A percentile compares a stretch with the other conserved stretches of the same genome.
Evolutionary conservation across 139 green algal species (phyloP).

Genomic region (Chlorella ohadii): DNA sequence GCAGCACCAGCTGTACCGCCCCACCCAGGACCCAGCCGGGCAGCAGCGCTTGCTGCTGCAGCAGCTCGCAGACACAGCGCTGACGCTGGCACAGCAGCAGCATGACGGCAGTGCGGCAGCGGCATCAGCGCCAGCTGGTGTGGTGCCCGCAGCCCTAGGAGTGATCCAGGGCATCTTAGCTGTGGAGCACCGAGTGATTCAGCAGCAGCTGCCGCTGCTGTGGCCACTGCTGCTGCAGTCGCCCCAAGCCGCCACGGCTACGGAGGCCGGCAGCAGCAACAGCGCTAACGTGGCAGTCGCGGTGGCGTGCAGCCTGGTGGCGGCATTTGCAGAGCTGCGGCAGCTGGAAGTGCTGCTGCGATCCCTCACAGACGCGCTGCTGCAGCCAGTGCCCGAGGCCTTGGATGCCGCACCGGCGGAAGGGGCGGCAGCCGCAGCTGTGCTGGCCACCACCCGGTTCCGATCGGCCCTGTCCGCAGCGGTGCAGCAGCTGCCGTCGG

Average conservation of each 20-base stretch:
- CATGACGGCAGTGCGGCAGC: neutral
- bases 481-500: slow-evolving; percentile 24
- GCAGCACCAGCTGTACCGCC: slow-evolving; percentile 36
- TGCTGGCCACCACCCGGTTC: slow-evolving; percentile 7
- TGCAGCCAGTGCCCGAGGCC: neutral
- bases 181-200: slow-evolving; percentile 47
- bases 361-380: slow-evolving; percentile 34
- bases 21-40: slow-evolving; percentile 43
- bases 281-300: neutral
- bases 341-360: slow-evolving; percentile 46
- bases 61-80: slow-evolving; percentile 9
- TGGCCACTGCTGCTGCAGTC: slow-evolving; percentile 39
- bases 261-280: neutral
- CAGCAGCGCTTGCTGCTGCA: slow-evolving; percentile 40
- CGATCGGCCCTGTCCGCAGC: slow-evolving; percentile 3
- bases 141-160: slow-evolving; percentile 21
- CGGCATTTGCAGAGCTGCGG: slow-evolving; percentile 45
- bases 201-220: slow-evolving; percentile 40
- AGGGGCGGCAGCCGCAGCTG: neutral
- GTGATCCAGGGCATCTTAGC: slow-evolving; percentile 38
- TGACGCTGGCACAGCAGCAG: neutral
- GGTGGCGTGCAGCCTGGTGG: slow-evolving; percentile 38
- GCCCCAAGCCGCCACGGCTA: neutral
- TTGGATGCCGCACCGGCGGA: neutral
- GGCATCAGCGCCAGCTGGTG: neutral